phyloP scores from a whole-genome alignment of 495 filamentous ascomycete species.

The Podospora comata region DNA sequence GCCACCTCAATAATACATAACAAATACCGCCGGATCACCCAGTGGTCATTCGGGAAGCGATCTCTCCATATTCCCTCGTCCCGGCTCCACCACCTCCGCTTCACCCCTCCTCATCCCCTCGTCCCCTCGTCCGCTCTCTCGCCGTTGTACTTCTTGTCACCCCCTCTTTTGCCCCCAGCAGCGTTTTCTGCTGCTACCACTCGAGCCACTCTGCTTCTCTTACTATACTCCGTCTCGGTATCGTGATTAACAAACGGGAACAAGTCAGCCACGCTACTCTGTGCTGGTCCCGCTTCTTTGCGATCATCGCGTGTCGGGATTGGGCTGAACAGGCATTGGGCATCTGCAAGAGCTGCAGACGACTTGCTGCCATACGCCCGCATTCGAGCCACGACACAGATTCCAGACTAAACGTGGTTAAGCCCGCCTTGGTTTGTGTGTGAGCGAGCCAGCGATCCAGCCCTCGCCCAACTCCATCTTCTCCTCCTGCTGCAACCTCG shows the following conservation, averaged over 20 bases:
- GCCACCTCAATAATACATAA: background rate
- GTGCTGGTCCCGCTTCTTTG: slow-evolving; percentile 8
- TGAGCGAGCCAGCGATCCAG: slow-evolving; percentile 21
- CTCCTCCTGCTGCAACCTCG: slow-evolving; percentile 23
- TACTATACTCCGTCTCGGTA: background rate
- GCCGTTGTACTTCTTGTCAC: background rate
- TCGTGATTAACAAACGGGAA: slow-evolving; percentile 1
- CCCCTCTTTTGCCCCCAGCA: slow-evolving; percentile 8
- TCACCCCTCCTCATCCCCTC: slow-evolving; percentile 10
- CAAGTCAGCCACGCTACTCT: slow-evolving; percentile 27
- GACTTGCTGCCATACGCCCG: slow-evolving; percentile 47
- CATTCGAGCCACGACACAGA: slow-evolving; percentile 62
- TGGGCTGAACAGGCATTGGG: slow-evolving; percentile 46
- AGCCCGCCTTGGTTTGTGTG: slow-evolving; percentile 31
- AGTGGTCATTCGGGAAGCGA: slow-evolving; percentile 10
- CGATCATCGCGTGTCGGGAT: slow-evolving; percentile 35
- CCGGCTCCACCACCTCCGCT: slow-evolving; percentile 13
- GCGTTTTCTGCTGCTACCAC: slow-evolving; percentile 3
- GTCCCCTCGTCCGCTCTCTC: background rate
- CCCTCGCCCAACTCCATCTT: slow-evolving; percentile 23
- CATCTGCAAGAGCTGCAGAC: slow-evolving; percentile 50
- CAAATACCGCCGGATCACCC: background rate
- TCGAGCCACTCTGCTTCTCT: slow-evolving; percentile 4
- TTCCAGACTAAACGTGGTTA: slow-evolving; percentile 39
- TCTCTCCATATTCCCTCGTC: slow-evolving; percentile 7